Evolutionary conservation across 179 eudicot species (phyloP).

Genomic region (Pouteria campechiana): DNA sequence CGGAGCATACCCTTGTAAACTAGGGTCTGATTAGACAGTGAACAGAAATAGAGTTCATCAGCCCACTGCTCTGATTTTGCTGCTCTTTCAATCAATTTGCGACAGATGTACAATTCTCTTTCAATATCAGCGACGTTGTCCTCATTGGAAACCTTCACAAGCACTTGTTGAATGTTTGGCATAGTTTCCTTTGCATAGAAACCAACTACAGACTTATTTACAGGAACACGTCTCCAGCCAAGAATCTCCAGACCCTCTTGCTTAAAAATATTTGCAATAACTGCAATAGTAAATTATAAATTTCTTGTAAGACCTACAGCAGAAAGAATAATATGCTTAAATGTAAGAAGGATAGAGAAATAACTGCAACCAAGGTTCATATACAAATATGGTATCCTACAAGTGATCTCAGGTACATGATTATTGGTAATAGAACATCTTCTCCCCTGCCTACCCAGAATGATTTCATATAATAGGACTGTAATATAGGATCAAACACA

Average conservation of each 20-base stretch:
- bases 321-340: too few species aligned
- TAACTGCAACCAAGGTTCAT: too few species aligned
- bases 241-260: conserved; percentile 97
- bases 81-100: conserved; percentile 83
- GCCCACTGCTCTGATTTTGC: conserved; percentile 70
- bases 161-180: conserved; percentile 95
- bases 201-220: conserved; percentile 66
- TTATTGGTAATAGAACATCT: too few species aligned
- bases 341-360: too few species aligned
- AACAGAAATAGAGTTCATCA: conserved; percentile 87
- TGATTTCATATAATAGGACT: too few species aligned
- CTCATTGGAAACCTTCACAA: conserved; percentile 60
- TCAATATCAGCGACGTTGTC: conserved; percentile 88
- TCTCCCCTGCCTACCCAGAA: too few species aligned
- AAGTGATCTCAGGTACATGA: too few species aligned
- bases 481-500: too few species aligned
- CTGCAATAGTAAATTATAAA: conserved; percentile 45
- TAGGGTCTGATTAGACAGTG: conserved; percentile 90
- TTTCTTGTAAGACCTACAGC: too few species aligned
- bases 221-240: conserved; percentile 97
- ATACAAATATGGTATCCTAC: too few species aligned
- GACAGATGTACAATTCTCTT: conserved; percentile 89
- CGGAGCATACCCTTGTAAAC: conserved; percentile 99
- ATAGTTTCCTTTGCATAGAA: conserved; percentile 82
- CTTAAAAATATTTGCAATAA: conserved; percentile 43